Evolutionary conservation across 192 early-diverging fungal species (phyloP).

Genomic region (Ambispora gerdemannii): DNA sequence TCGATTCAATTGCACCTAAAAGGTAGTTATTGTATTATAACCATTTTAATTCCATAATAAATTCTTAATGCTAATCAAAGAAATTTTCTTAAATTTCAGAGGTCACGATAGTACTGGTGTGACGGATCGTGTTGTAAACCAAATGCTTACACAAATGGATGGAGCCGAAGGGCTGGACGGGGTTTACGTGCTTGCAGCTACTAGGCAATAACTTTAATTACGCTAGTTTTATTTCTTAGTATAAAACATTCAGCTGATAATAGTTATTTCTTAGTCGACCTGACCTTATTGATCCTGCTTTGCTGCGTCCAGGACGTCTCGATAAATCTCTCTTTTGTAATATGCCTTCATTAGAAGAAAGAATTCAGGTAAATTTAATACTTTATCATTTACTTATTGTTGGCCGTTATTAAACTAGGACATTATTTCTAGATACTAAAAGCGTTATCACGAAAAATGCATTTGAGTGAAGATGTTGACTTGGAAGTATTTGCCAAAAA

Average conservation of each 20-base stretch:
- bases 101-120: slow-evolving; percentile 99
- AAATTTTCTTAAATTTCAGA: slow-evolving; percentile 41
- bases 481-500: slow-evolving; percentile 57
- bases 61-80: no score
- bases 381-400: no score
- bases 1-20: slow-evolving; percentile 94
- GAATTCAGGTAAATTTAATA: slow-evolving; percentile 54
- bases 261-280: slow-evolving; percentile 57
- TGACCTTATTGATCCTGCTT: slow-evolving; percentile 80
- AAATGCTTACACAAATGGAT: slow-evolving; percentile 98
- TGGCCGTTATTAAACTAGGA: no score
- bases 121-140: slow-evolving; percentile 97
- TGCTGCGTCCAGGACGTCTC: slow-evolving; percentile 76
- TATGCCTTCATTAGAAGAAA: slow-evolving; percentile 73
- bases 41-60: background rate
- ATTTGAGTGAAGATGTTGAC: slow-evolving; percentile 59
- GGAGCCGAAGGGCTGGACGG: slow-evolving; percentile 95
- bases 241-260: no score
- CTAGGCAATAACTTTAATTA: slow-evolving; percentile 47
- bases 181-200: slow-evolving; percentile 96
- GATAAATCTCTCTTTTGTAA: slow-evolving; percentile 84
- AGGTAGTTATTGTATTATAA: slow-evolving; percentile 40
- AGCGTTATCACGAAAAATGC: slow-evolving; percentile 70
- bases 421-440: slow-evolving; percentile 72
- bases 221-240: background rate